phyloP scores from a whole-genome alignment of 2,329 filamentous ascomycete species.

The Mariannaea sp. region DNA sequence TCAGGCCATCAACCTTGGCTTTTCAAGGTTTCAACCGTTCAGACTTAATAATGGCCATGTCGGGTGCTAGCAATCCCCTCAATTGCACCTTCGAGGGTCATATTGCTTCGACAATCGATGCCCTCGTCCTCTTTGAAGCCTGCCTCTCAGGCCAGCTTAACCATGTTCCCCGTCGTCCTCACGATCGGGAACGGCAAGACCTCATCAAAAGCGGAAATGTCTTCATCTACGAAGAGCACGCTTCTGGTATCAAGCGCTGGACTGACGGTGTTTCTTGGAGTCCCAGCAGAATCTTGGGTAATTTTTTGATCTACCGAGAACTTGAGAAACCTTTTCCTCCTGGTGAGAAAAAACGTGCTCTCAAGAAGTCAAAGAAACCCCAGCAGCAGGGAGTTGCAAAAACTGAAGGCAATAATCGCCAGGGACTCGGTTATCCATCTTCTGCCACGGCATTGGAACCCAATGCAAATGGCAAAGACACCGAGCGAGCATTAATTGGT shows the following conservation, averaged over 20 bases:
- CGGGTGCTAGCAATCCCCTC: conserved; percentile 45
- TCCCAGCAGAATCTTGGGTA: conserved; percentile 81
- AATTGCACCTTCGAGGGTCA: conserved; percentile 70
- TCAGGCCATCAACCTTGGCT: conserved; percentile 21
- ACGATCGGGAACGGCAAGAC: conserved; percentile 78
- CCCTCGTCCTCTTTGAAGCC: conserved; percentile 79
- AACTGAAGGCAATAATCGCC: conserved; percentile 34
- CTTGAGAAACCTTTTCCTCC: conserved; percentile 77
- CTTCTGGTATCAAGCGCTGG: conserved; percentile 92
- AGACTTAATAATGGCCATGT: conserved; percentile 33
- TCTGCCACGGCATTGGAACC: neutral
- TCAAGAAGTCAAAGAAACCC: conserved; percentile 65
- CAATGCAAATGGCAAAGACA: conserved; percentile 36
- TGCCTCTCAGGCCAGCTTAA: conserved; percentile 71
- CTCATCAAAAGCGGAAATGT: conserved; percentile 84
- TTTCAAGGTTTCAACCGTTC: conserved; percentile 23
- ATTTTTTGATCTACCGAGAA: conserved; percentile 86
- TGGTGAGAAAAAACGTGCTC: conserved; percentile 83
- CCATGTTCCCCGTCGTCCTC: conserved; percentile 81
- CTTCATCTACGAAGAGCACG: conserved; percentile 90
- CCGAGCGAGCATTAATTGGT: conserved; percentile 64
- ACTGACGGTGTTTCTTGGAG: conserved; percentile 92
- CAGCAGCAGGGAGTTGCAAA: conserved; percentile 45
- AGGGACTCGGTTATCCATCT: conserved; percentile 21
- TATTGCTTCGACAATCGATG: conserved; percentile 73